Conservation (phyloP, 208 protist genomes). For the Crithidia sp. region DNA sequence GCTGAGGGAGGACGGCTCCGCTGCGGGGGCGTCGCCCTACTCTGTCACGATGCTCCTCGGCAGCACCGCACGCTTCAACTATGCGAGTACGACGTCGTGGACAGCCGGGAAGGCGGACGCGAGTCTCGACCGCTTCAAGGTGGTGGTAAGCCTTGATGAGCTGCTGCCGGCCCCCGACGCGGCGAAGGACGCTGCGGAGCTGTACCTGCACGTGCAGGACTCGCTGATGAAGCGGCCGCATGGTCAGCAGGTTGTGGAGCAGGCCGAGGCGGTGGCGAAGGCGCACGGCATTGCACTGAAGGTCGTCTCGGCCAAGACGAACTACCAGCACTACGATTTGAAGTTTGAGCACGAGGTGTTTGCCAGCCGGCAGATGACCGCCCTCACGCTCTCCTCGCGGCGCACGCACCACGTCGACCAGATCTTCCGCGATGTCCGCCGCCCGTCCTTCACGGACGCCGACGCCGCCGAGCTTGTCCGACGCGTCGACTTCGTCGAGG, state of each 20-base stretch:
- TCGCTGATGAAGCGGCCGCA: conserved; percentile 56
- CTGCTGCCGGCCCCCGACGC: conserved; percentile 41
- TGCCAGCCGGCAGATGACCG: conserved; percentile 65
- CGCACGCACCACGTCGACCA: conserved; percentile 65
- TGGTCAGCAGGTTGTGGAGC: conserved; percentile 50
- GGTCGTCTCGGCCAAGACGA: conserved; percentile 64
- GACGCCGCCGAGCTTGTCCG: conserved; percentile 32
- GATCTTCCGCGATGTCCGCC: conserved; percentile 57
- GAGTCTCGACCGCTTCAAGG: conserved; percentile 55
- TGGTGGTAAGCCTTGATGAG: conserved; percentile 79
- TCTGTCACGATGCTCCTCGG: conserved; percentile 58
- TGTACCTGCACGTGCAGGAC: conserved; percentile 86
- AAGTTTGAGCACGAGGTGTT: conserved; percentile 90
- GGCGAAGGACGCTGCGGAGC: conserved; percentile 22
- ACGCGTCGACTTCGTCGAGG: conserved; percentile 70
- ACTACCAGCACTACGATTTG: conserved; percentile 86
- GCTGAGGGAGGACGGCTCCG: conserved; percentile 14
- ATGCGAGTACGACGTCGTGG: conserved; percentile 68
- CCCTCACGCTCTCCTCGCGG: conserved; percentile 73
- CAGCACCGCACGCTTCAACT: conserved; percentile 81
- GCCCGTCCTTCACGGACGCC: conserved; percentile 24
- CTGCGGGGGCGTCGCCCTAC: conserved; percentile 32
- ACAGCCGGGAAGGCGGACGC: conserved; percentile 41
- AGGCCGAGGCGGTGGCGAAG: conserved; percentile 46
- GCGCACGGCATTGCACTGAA: conserved; percentile 53